These are phyloP conservation scores for Monosporascus ibericus DNA, from an alignment of 2,329 filamentous ascomycete species.

Conservation along the genomic window DNA sequence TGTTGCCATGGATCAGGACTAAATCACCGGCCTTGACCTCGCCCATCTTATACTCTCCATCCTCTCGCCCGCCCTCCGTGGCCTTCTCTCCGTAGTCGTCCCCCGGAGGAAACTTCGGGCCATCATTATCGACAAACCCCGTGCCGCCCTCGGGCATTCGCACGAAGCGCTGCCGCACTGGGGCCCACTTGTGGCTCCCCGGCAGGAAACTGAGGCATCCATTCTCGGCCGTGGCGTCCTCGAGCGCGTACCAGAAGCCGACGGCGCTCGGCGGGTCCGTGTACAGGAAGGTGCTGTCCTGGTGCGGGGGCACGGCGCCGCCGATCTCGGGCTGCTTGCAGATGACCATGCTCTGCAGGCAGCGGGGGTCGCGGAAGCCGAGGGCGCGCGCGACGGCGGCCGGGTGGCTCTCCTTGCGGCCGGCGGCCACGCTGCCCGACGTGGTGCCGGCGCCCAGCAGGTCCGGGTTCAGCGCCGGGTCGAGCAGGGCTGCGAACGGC, in stretches of 20 bases:
- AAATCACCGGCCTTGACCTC: constrained; percentile 88
- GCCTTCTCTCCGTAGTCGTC: constrained; percentile 40
- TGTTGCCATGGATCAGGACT: constrained; percentile 91
- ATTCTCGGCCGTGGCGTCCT: constrained; percentile 82
- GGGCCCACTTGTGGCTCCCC: constrained; percentile 68
- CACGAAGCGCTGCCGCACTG: constrained; percentile 70
- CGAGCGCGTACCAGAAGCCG: constrained; percentile 95
- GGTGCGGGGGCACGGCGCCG: constrained; percentile 82
- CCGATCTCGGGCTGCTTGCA: constrained; percentile 98
- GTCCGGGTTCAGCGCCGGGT: constrained; percentile 39
- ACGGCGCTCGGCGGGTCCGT: constrained; percentile 84
- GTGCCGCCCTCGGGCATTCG: constrained; percentile 52
- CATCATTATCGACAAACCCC: constrained; percentile 66
- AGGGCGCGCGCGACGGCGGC: constrained; percentile 62
- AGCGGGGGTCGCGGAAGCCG: constrained; percentile 69
- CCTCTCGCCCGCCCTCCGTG: constrained; percentile 29
- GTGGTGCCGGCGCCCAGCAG: constrained; percentile 33
- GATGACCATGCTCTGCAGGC: constrained; percentile 93
- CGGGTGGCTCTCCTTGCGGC: constrained; percentile 33
- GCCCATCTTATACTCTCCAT: constrained; percentile 65
- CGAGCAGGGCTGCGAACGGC: constrained; percentile 55
- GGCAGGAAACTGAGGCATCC: constrained; percentile 83
- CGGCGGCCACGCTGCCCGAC: constrained; percentile 30
- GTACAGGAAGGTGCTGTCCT: constrained; percentile 89
- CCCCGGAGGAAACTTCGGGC: constrained; percentile 54